Percentiles rank a stretch among this genome's conserved stretches.
phyloP scores from a whole-genome alignment of 805 yeast genomes.

The Babjeviella inositovora region DNA sequence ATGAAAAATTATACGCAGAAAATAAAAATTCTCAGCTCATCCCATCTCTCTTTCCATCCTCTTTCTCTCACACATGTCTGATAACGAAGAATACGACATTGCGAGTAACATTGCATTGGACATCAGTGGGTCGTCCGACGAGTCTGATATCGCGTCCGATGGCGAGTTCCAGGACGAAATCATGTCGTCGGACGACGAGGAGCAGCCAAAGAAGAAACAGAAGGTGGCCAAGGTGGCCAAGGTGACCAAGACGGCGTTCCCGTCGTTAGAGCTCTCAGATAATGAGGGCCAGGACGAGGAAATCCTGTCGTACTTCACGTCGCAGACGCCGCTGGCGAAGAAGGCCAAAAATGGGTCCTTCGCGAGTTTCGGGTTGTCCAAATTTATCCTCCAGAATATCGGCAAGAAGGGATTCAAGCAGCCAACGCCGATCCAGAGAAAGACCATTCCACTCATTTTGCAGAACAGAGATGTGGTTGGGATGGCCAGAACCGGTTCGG shows the following conservation, averaged over 20 bases:
- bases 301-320: slow-evolving; percentile 17
- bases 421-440: slow-evolving; percentile 97
- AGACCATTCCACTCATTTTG: slow-evolving; percentile 81
- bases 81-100: slow-evolving; percentile 43
- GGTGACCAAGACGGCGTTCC: slow-evolving; percentile 16
- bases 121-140: slow-evolving; percentile 15
- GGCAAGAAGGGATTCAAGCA: slow-evolving; percentile 76
- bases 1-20: no score
- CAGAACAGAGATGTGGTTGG: slow-evolving; percentile 91
- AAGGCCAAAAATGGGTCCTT: slow-evolving; percentile 70
- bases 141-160: slow-evolving; percentile 10
- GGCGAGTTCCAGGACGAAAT: slow-evolving; percentile 37
- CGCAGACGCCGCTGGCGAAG: slow-evolving; percentile 25
- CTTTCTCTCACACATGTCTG: slow-evolving; percentile 6
- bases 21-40: no score
- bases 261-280: slow-evolving; percentile 35
- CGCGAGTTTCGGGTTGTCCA: slow-evolving; percentile 80
- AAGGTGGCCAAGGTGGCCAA: slow-evolving; percentile 5
- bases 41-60: background rate
- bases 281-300: slow-evolving; percentile 18
- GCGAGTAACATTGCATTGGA: slow-evolving; percentile 40
- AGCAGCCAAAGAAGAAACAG: slow-evolving; percentile 11
- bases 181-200: slow-evolving; percentile 30
- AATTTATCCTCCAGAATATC: slow-evolving; percentile 51
- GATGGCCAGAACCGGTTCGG: slow-evolving; percentile 99